phyloP scores from a whole-genome alignment of 306 rosid species.

The Prosopis cineraria region DNA sequence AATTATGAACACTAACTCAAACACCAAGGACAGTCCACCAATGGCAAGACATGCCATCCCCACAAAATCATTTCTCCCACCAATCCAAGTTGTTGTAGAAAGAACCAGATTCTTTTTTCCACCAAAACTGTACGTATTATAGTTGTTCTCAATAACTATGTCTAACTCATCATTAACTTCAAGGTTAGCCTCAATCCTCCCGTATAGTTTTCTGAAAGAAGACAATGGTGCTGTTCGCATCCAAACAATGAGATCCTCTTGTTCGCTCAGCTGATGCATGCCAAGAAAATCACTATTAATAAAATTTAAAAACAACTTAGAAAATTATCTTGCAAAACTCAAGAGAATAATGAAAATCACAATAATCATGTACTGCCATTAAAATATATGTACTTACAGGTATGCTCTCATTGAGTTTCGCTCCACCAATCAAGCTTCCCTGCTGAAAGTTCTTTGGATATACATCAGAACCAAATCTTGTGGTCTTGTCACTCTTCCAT shows the following conservation, averaged over 20 bases:
- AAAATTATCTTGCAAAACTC: neutral
- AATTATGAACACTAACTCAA: conserved; percentile 63
- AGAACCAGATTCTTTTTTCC: conserved; percentile 73
- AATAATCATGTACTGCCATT: neutral
- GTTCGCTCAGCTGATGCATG: conserved; percentile 68
- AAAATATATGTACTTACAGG: conserved; percentile 55
- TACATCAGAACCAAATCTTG: conserved; percentile 68
- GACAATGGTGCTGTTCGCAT: conserved; percentile 90
- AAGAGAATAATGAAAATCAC: neutral
- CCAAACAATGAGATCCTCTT: conserved; percentile 95
- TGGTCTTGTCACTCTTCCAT: conserved; percentile 69
- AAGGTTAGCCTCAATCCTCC: conserved; percentile 75
- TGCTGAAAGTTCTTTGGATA: conserved; percentile 77
- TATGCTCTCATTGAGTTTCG: conserved; percentile 60
- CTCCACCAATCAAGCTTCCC: conserved; percentile 67
- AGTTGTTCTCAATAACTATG: conserved; percentile 67
- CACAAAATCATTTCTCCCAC: conserved; percentile 78
- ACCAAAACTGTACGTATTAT: conserved; percentile 77
- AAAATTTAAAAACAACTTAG: neutral
- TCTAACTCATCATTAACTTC: conserved; percentile 57
- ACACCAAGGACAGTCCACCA: conserved; percentile 68
- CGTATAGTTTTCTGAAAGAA: conserved; percentile 82
- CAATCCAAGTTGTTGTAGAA: conserved; percentile 83
- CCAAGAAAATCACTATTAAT: conserved; percentile 22
- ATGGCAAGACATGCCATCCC: conserved; percentile 70